phyloP scores from a whole-genome alignment of 2,329 filamentous ascomycete species.

The Fusarium liriodendri region DNA sequence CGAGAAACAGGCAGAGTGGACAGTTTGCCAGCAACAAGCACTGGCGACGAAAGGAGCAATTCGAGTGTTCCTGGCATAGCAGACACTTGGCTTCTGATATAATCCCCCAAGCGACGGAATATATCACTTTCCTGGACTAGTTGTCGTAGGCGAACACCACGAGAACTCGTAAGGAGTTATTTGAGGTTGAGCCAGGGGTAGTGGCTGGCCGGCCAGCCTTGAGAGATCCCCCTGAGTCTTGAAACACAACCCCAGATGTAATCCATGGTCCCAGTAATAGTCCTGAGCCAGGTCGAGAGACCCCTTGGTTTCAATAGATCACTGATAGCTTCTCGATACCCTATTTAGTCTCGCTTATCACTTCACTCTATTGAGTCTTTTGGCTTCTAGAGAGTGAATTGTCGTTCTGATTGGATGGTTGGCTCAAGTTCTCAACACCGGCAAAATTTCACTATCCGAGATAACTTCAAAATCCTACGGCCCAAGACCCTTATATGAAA shows the following conservation, averaged over 20 bases:
- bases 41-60: not conserved
- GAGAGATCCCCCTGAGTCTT: constrained; percentile 7
- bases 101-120: constrained; percentile 47
- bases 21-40: not conserved
- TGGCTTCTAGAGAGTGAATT: not conserved
- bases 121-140: constrained; percentile 49
- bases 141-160: constrained; percentile 45
- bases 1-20: not conserved
- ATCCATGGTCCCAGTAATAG: constrained; percentile 10
- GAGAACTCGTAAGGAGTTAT: constrained; percentile 46
- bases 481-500: constrained; percentile 46
- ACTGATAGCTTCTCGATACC: constrained; percentile 46
- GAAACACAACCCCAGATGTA: constrained; percentile 33
- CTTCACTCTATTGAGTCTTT: constrained; percentile 49
- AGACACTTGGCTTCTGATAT: constrained; percentile 8
- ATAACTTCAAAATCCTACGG: not conserved
- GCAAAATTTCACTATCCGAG: constrained; percentile 33
- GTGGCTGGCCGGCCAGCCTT: constrained; percentile 9
- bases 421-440: constrained; percentile 55
- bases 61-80: constrained; percentile 38
- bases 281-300: not conserved
- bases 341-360: constrained; percentile 53
- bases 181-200: constrained; percentile 32
- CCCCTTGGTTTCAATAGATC: constrained; percentile 28
- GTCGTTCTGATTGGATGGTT: not conserved